Percentiles rank a stretch among this genome's conserved stretches.
These are phyloP conservation scores for Lasiodiplodia citricola DNA, from an alignment of 2,329 filamentous ascomycete species.

Conservation along the genomic window DNA sequence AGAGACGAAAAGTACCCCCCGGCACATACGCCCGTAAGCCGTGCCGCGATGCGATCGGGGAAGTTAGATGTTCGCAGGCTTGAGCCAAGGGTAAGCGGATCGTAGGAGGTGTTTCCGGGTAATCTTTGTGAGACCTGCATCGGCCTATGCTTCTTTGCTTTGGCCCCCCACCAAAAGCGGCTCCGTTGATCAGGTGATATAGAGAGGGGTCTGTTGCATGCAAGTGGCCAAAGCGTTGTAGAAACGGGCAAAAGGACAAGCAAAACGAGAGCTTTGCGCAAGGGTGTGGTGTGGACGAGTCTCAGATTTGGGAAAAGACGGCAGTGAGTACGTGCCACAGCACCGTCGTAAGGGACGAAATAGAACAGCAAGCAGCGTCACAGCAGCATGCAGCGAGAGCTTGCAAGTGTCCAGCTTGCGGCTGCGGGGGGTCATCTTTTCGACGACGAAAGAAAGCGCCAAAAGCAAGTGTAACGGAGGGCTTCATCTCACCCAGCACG, in stretches of 20 bases:
- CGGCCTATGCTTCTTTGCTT: neutral
- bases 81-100: neutral
- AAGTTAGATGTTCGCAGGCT: neutral
- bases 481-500: neutral
- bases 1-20: neutral
- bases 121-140: neutral
- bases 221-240: neutral
- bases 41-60: neutral
- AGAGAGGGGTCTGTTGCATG: neutral
- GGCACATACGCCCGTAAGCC: neutral
- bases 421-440: neutral
- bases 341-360: neutral
- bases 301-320: neutral
- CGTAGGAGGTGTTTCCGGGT: neutral
- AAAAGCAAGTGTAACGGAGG: neutral
- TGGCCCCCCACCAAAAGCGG: neutral
- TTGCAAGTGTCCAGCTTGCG: neutral
- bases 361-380: neutral
- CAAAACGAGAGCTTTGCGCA: neutral
- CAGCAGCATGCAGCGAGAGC: neutral
- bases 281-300: neutral
- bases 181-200: neutral
- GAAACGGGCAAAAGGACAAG: neutral
- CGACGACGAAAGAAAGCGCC: neutral
- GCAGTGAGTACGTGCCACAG: neutral